These are phyloP conservation scores for Fusarium caatingaense DNA, from an alignment of 2,329 filamentous ascomycete species.

Conservation along the genomic window DNA sequence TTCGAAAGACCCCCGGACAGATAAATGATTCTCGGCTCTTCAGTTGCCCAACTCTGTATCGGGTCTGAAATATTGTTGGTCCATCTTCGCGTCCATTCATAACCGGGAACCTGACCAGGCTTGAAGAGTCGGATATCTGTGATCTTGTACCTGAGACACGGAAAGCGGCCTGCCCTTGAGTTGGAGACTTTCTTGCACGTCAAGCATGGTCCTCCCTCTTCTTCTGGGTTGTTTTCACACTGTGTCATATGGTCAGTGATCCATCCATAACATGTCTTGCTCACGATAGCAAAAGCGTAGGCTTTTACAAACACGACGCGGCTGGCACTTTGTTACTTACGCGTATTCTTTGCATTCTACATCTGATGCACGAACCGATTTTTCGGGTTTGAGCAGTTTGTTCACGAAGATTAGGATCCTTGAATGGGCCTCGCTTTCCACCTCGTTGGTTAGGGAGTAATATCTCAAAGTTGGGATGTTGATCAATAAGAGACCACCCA, in stretches of 20 bases:
- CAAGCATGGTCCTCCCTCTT: conserved; percentile 61
- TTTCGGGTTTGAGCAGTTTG: conserved; percentile 68
- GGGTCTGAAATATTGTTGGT: conserved; percentile 65
- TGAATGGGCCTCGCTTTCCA: conserved; percentile 65
- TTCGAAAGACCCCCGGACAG: conserved; percentile 67
- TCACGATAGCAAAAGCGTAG: not conserved
- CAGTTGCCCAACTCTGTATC: conserved; percentile 66
- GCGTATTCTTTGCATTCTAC: conserved; percentile 71
- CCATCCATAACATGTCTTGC: not conserved
- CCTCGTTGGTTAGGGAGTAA: conserved; percentile 48
- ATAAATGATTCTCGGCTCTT: conserved; percentile 61
- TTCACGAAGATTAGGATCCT: conserved; percentile 61
- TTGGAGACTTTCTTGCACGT: conserved; percentile 65
- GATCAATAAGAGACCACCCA: conserved; percentile 39
- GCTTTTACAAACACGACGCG: not conserved
- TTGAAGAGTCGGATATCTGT: conserved; percentile 69
- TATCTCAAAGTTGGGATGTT: conserved; percentile 47
- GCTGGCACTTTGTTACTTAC: conserved; percentile 54
- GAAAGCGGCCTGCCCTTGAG: conserved; percentile 64
- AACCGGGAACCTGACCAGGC: conserved; percentile 67
- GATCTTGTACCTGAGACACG: conserved; percentile 71
- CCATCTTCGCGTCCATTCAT: conserved; percentile 71
- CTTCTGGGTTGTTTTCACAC: conserved; percentile 64
- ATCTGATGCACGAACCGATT: conserved; percentile 69
- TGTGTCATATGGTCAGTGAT: conserved; percentile 45